These are phyloP conservation scores for Micractinium sp. DNA, from an alignment of 139 green algal species.

Conservation along the genomic window DNA sequence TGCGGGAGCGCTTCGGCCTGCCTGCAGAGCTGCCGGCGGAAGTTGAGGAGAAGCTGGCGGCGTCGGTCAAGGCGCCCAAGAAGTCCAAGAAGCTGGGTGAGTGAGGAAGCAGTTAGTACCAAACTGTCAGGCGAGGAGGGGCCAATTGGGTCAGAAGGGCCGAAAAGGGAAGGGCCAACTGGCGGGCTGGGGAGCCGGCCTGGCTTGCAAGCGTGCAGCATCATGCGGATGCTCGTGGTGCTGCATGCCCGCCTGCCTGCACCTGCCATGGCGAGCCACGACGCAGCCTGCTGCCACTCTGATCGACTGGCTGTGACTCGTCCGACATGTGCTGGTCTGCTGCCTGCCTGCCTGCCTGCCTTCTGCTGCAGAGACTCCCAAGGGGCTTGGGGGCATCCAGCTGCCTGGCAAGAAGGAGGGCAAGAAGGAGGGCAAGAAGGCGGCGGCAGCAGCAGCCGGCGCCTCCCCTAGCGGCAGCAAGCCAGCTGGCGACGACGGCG, in stretches of 20 bases:
- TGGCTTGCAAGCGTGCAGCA: too few relatives aligned
- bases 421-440: background rate
- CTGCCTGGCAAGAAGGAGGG: slow-evolving; percentile 23
- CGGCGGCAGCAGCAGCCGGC: background rate
- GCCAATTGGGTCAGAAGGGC: too few relatives aligned
- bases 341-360: background rate
- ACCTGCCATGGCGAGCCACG: too few relatives aligned
- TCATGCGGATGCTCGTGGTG: too few relatives aligned
- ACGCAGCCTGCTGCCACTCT: too few relatives aligned
- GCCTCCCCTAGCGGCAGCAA: background rate
- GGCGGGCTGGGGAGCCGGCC: too few relatives aligned
- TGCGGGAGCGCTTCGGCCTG: slow-evolving; percentile 21
- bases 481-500: background rate
- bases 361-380: slow-evolving; percentile 10
- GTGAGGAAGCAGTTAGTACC: background rate
- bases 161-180: too few relatives aligned
- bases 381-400: slow-evolving; percentile 14
- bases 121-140: too few relatives aligned
- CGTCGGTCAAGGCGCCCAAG: slow-evolving; percentile 31
- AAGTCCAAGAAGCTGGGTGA: slow-evolving; percentile 24
- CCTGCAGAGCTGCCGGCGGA: slow-evolving; percentile 15
- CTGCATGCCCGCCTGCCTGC: too few relatives aligned
- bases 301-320: too few relatives aligned
- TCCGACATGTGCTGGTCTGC: background rate
- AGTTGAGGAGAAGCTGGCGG: slow-evolving; percentile 9